Percentiles rank a stretch among this genome's conserved stretches.
Conservation (phyloP, 164 flowering plant species). For the Houttuynia cordata region DNA sequence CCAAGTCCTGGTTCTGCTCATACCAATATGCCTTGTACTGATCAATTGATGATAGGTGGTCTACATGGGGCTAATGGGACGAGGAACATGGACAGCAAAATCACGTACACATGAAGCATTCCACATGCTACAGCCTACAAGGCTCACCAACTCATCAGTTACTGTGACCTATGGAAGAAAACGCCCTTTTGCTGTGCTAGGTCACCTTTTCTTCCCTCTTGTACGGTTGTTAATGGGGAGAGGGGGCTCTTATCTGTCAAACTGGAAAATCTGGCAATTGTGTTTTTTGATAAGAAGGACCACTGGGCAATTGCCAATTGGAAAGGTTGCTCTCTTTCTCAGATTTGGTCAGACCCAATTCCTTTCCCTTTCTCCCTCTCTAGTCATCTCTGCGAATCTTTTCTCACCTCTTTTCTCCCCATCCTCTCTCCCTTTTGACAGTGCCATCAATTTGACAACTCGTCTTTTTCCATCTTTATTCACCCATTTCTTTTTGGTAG, state of each 20-base stretch:
- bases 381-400: neutral
- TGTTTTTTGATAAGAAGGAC: neutral
- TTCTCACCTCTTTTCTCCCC: neutral
- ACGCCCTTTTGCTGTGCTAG: neutral
- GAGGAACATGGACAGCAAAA: no score
- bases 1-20: no score
- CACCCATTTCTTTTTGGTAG: neutral
- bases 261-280: no score
- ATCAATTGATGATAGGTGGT: no score
- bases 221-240: neutral
- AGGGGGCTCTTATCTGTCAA: no score
- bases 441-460: neutral
- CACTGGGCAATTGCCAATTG: neutral
- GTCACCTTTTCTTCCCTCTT: neutral
- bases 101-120: no score
- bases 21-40: no score
- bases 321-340: neutral
- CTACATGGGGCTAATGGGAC: no score
- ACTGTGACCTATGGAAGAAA: no score
- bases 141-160: no score
- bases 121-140: no score
- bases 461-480: neutral
- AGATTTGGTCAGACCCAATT: neutral
- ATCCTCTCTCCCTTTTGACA: neutral
- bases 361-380: neutral